Percentiles rank a stretch among this genome's conserved stretches.
These are phyloP conservation scores for Globisporangium spiculum DNA, from an alignment of 352 stramenopile species.

Conservation along the genomic window DNA sequence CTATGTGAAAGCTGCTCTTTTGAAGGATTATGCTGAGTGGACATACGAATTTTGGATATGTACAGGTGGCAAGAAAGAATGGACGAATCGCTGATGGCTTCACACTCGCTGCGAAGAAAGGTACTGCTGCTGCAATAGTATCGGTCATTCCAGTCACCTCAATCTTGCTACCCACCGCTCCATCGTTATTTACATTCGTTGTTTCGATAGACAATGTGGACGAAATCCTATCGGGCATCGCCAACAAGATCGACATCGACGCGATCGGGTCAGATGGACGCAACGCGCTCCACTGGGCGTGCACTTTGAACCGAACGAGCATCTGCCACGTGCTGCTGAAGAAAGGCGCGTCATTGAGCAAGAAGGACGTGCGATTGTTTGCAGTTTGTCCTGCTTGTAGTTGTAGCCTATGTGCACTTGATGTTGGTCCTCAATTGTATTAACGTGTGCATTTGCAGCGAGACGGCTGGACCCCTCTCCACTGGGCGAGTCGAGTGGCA, in stretches of 20 bases:
- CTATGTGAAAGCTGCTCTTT: not conserved
- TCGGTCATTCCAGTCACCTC: not conserved
- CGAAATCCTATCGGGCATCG: constrained; percentile 62
- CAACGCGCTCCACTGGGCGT: constrained; percentile 81
- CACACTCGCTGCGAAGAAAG: constrained; percentile 72
- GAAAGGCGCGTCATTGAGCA: constrained; percentile 71
- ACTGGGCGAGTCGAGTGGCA: constrained; percentile 77
- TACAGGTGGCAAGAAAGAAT: constrained; percentile 37
- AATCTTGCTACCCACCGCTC: not conserved
- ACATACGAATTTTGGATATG: not conserved
- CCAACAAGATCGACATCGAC: constrained; percentile 73
- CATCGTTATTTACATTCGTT: not conserved
- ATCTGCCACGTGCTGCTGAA: constrained; percentile 83
- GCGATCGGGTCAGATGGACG: constrained; percentile 69
- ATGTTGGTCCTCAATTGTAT: not conserved
- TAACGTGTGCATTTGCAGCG: constrained; percentile 26
- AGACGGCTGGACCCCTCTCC: constrained; percentile 73
- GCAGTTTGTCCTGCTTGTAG: not conserved
- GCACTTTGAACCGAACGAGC: constrained; percentile 66
- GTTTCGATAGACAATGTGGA: constrained; percentile 59
- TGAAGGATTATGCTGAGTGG: not conserved
- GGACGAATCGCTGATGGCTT: constrained; percentile 61
- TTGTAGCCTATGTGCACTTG: not conserved
- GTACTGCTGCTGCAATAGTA: constrained; percentile 10
- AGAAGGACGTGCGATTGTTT: constrained; percentile 55